A percentile compares a stretch with the other conserved stretches of the same genome.
phyloP scores from a whole-genome alignment of 805 yeast species.

The Barnettozyma vustinii region DNA sequence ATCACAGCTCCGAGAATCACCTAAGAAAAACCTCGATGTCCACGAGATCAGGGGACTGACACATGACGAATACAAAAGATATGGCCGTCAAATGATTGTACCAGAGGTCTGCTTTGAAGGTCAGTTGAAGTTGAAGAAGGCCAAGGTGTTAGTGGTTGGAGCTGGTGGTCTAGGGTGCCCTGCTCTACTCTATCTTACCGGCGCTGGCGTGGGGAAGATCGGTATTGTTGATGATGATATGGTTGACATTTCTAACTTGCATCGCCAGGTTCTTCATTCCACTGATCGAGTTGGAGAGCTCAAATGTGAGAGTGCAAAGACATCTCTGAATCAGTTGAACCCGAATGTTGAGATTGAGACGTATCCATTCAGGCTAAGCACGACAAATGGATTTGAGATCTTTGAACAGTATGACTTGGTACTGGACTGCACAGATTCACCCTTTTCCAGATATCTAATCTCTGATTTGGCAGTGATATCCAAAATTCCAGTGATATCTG shows the following conservation, averaged over 20 bases:
- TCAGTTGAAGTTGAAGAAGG: constrained; percentile 52
- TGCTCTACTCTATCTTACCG: constrained; percentile 74
- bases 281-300: constrained; percentile 57
- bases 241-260: constrained; percentile 82
- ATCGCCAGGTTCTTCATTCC: constrained; percentile 81
- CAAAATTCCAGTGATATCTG: constrained; percentile 76
- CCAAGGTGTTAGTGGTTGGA: constrained; percentile 76
- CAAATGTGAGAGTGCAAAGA: constrained; percentile 77
- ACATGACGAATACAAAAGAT: constrained; percentile 69
- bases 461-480: constrained; percentile 75
- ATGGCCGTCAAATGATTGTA: constrained; percentile 94
- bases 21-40: background rate
- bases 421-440: constrained; percentile 93
- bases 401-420: constrained; percentile 66
- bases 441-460: constrained; percentile 77
- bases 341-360: constrained; percentile 57
- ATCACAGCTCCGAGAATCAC: background rate
- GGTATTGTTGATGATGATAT: constrained; percentile 86
- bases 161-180: constrained; percentile 98
- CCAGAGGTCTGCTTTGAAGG: constrained; percentile 52
- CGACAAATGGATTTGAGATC: constrained; percentile 57
- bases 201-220: constrained; percentile 80
- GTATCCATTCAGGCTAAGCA: constrained; percentile 45
- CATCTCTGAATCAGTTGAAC: constrained; percentile 49
- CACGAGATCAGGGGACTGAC: constrained; percentile 19